Evolutionary conservation across 306 rosid species (phyloP).

Genomic region (Bauhinia variegata): DNA sequence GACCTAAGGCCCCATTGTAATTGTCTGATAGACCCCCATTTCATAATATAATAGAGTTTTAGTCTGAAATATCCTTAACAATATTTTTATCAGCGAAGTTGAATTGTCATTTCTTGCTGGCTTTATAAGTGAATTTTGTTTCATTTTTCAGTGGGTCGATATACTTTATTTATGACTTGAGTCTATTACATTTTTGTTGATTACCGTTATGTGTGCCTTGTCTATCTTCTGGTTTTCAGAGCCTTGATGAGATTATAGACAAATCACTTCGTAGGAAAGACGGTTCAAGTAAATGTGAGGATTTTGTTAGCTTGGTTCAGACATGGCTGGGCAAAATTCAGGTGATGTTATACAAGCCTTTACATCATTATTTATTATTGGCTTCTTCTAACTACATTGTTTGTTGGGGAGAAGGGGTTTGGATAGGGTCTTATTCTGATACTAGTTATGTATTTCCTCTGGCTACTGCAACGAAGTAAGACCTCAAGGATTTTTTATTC

Average conservation of each 20-base stretch:
- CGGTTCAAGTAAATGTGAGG: slow-evolving; percentile 76
- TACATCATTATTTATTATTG: no score
- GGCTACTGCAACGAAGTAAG: no score
- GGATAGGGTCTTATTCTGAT: slow-evolving; percentile 6
- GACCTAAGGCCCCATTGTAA: slow-evolving; percentile 24
- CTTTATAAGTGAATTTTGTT: slow-evolving; percentile 7
- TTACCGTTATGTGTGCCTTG: slow-evolving; percentile 25
- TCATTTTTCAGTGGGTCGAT: neutral
- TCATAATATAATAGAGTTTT: neutral
- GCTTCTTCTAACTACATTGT: neutral
- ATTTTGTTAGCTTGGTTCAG: slow-evolving; percentile 82
- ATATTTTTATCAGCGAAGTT: slow-evolving; percentile 11
- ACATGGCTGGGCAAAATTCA: slow-evolving; percentile 84
- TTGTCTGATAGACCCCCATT: slow-evolving; percentile 4
- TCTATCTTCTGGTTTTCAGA: slow-evolving; percentile 55
- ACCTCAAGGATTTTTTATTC: no score
- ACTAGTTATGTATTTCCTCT: no score
- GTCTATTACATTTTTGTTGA: slow-evolving; percentile 14
- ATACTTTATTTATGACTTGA: slow-evolving; percentile 18
- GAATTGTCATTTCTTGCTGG: slow-evolving; percentile 9
- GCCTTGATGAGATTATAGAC: slow-evolving; percentile 87
- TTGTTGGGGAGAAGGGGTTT: slow-evolving; percentile 14
- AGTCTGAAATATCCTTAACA: neutral
- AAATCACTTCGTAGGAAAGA: slow-evolving; percentile 75
- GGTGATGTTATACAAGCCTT: slow-evolving; percentile 50